Evolutionary conservation across 2,329 filamentous ascomycete species (phyloP), one percentile per base, ranked within the genome.

Genomic region (Hypoxylon sp.): DNA sequence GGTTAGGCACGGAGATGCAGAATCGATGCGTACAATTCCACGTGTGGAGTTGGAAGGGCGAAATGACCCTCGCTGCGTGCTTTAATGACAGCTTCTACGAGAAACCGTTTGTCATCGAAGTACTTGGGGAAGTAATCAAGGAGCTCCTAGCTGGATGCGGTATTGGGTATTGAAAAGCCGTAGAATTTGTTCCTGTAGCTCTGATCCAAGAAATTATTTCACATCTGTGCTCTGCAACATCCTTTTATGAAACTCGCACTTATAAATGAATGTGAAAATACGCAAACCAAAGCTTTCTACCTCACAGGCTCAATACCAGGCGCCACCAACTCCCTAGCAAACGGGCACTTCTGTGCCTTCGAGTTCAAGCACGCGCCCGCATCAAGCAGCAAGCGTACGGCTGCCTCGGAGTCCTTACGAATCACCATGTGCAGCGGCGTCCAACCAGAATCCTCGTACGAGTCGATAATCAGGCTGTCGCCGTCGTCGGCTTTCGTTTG

Each of bases 351-450:
- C 24, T 60, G 62, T 34, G 62, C 62, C 46, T 56, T 64, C 13
- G 46, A 49, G n/a, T 41, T 28, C 11, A 54, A 26, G 28, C 24
- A 56, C 24, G 63, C 59, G 26, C 63, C 63, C 17, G 47, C 56
- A 7, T 48, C 43, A 51, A 71, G 43, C 32, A 70, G 51, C 44
- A 70, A 22, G 20, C 55, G 26, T 1, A 70, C 67, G 8, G 59
- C 67, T 1, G 58, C 41, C 49, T 70, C 67, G 44, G 65, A 70
- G 7, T 64, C 65, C 30, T 20, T 37, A 37, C 58, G 53, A 5
- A 70, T 59, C 4, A 68, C 65, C 13, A 54, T 65, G n/a, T 70
- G 67, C 30, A 72, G 52, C 19, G 70, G 67, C 37, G 70, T 70
- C 56, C 58, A 54, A 2, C 68, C 67, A 5, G 61, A 20, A 7